phyloP scores from a whole-genome alignment of 2,329 filamentous ascomycete genomes.

The Arthrobotrys sinensis region DNA sequence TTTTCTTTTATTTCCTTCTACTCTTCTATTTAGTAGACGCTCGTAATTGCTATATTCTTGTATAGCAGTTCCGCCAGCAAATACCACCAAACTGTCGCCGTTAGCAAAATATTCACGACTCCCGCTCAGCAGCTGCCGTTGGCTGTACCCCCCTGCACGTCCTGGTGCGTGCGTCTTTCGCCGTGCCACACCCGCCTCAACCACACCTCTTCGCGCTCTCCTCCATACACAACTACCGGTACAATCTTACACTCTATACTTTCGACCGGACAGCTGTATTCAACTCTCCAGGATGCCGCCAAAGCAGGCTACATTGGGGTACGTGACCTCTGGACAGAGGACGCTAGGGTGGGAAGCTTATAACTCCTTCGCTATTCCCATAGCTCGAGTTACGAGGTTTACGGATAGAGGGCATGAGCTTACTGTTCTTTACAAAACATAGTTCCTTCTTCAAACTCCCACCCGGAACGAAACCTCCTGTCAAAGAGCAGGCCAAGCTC shows the following conservation, averaged over 20 bases:
- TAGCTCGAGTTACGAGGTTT: constrained; percentile 6
- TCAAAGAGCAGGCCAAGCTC: constrained; percentile 62
- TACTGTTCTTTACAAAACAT: neutral
- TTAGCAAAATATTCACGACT: constrained; percentile 32
- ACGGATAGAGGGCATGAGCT: constrained; percentile 1
- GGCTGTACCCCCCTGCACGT: constrained; percentile 37
- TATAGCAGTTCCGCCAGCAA: constrained; percentile 42
- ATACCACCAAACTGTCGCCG: constrained; percentile 56
- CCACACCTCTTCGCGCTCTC: constrained; percentile 26
- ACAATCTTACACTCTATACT: constrained; percentile 19
- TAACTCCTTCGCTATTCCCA: constrained; percentile 8
- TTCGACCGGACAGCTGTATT: constrained; percentile 5
- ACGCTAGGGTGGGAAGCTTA: constrained; percentile 62
- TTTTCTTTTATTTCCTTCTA: constrained; percentile 13
- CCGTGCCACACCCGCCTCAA: constrained; percentile 32
- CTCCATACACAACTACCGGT: constrained; percentile 15
- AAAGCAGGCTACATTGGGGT: constrained; percentile 65
- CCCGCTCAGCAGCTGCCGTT: constrained; percentile 36
- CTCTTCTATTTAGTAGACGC: constrained; percentile 12
- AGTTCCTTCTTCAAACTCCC: constrained; percentile 63
- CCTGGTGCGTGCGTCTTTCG: constrained; percentile 28
- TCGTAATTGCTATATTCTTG: constrained; percentile 23
- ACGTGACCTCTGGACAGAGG: constrained; percentile 62
- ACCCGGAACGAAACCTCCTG: constrained; percentile 62
- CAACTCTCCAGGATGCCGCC: constrained; percentile 55